Percentiles rank a stretch among this genome's conserved stretches.
These are phyloP conservation scores for Sporisorium scitamineum DNA, from an alignment of 1,284 basidiomycete species.

Conservation along the genomic window DNA sequence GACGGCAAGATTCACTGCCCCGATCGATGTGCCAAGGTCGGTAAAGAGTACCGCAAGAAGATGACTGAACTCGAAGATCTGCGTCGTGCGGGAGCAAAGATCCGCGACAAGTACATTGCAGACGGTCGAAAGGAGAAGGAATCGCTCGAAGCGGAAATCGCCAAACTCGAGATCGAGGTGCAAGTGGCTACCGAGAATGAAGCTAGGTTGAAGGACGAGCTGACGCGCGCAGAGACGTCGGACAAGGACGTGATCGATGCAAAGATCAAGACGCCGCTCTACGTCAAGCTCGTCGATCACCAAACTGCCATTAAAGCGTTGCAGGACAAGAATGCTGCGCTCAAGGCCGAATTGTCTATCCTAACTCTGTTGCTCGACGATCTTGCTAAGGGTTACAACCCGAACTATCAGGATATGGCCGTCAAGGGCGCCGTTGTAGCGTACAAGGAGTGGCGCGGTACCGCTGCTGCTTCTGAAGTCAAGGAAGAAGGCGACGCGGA, in stretches of 20 bases:
- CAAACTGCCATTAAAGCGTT: slow-evolving; percentile 82
- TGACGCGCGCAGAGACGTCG: slow-evolving; percentile 48
- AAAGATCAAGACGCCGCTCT: slow-evolving; percentile 85
- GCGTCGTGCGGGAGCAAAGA: slow-evolving; percentile 85
- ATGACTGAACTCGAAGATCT: slow-evolving; percentile 80
- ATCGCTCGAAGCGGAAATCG: slow-evolving; percentile 65
- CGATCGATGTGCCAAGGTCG: slow-evolving; percentile 82
- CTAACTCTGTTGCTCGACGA: slow-evolving; percentile 87
- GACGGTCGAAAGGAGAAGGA: slow-evolving; percentile 77
- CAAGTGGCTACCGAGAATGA: slow-evolving; percentile 73
- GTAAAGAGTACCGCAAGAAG: slow-evolving; percentile 78
- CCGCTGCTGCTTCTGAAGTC: background rate
- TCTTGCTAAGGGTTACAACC: slow-evolving; percentile 87
- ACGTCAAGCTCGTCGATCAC: slow-evolving; percentile 80
- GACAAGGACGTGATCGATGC: slow-evolving; percentile 64
- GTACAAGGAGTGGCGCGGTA: slow-evolving; percentile 80
- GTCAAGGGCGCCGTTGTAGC: slow-evolving; percentile 95
- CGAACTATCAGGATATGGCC: slow-evolving; percentile 99
- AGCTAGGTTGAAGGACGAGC: slow-evolving; percentile 35
- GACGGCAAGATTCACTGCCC: slow-evolving; percentile 75
- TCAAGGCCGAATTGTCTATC: slow-evolving; percentile 79
- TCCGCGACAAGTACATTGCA: slow-evolving; percentile 86
- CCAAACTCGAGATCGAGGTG: slow-evolving; percentile 73
- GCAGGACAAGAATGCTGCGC: slow-evolving; percentile 78
- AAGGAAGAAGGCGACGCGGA: slow-evolving; percentile 16